phyloP scores from a whole-genome alignment of 2,329 filamentous ascomycete species.

The Sphaerulina musiva region DNA sequence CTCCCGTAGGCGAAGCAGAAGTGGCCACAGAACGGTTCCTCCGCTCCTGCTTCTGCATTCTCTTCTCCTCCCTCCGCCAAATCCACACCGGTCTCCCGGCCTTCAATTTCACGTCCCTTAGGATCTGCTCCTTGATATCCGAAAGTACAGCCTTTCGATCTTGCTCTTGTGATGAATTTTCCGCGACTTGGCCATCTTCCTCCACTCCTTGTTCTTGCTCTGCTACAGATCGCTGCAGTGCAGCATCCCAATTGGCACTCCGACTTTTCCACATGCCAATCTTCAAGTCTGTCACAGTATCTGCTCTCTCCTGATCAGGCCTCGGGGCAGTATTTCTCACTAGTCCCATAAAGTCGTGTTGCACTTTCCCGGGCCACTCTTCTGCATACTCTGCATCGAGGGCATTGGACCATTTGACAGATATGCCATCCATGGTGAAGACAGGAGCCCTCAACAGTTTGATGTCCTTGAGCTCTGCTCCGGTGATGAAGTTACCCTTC shows the following conservation, averaged over 20 bases:
- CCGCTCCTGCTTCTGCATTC: not conserved
- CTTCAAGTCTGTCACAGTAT: constrained; percentile 6
- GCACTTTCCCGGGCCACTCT: constrained; percentile 31
- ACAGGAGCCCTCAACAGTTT: constrained; percentile 15
- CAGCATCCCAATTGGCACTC: constrained; percentile 1
- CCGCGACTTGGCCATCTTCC: not conserved
- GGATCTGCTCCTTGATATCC: not conserved
- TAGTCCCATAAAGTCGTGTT: constrained; percentile 30
- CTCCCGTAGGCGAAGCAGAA: not conserved
- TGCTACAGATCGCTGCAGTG: not conserved
- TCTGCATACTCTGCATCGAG: constrained; percentile 36
- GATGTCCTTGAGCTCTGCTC: not conserved
- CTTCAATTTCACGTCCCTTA: not conserved
- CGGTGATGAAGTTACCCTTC: too few species aligned
- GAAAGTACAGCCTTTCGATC: not conserved
- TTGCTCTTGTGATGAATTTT: not conserved
- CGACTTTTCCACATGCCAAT: not conserved
- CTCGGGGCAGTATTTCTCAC: constrained; percentile 20
- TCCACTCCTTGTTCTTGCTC: not conserved
- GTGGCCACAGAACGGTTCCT: not conserved
- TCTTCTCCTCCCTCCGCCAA: not conserved
- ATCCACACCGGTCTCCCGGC: not conserved
- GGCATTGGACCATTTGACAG: constrained; percentile 33
- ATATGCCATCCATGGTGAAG: constrained; percentile 28
- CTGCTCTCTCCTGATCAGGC: not conserved